Evolutionary conservation across 352 stramenopile genomes (phyloP).

Genomic region (Phytophthora sojae): DNA sequence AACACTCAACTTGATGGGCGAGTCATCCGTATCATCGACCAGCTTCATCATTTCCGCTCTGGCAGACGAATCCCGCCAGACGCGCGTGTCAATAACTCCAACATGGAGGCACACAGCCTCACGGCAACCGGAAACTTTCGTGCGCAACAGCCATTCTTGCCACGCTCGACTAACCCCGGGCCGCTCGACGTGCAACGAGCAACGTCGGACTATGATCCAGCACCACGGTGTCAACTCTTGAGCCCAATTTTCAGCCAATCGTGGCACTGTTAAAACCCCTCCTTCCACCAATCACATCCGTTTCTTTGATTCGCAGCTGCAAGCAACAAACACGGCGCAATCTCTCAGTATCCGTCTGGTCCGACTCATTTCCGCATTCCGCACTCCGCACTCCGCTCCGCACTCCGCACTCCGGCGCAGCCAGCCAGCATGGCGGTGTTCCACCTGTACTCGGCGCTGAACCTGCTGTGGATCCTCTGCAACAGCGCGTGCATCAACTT

Average conservation of each 20-base stretch:
- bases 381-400: neutral
- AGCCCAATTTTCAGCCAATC: constrained; percentile 20
- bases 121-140: too few relatives aligned
- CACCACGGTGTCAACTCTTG: constrained; percentile 9
- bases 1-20: neutral
- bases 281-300: constrained; percentile 21
- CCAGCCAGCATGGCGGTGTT: constrained; percentile 60
- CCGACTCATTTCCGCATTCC: constrained; percentile 17
- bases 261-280: neutral
- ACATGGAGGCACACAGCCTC: neutral
- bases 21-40: neutral
- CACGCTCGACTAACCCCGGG: too few relatives aligned
- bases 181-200: neutral
- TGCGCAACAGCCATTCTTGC: too few relatives aligned
- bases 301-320: constrained; percentile 16
- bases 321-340: neutral
- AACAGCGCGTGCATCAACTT: constrained; percentile 86
- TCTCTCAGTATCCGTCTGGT: constrained; percentile 28
- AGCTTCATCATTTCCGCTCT: neutral
- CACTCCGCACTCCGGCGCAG: constrained; percentile 1
- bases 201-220: constrained; percentile 15
- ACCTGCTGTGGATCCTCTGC: constrained; percentile 87
- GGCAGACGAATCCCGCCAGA: neutral
- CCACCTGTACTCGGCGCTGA: constrained; percentile 72
- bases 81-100: neutral